Evolutionary conservation across 345 rosid genomes (phyloP).

Genomic region (Lumnitzera littorea): DNA sequence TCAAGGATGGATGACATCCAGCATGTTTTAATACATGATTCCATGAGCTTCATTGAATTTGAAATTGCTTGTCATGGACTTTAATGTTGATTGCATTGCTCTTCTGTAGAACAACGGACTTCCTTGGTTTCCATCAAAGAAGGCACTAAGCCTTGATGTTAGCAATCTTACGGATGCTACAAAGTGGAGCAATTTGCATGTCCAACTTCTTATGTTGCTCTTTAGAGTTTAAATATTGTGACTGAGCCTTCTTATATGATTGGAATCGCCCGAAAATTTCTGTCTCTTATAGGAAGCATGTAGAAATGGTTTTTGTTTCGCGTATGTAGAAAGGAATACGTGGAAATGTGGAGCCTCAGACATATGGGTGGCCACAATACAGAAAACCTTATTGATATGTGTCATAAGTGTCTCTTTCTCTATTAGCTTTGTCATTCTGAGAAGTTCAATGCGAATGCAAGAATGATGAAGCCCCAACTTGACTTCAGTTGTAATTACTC

Average conservation of each 20-base stretch:
- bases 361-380: too few relatives aligned
- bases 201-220: constrained; percentile 23
- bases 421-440: too few relatives aligned
- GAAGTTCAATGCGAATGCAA: too few relatives aligned
- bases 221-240: constrained; percentile 4
- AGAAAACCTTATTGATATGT: too few relatives aligned
- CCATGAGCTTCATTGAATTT: constrained; percentile 1
- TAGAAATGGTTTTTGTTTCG: too few relatives aligned
- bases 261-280: background rate
- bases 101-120: constrained; percentile 67
- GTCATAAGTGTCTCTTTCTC: too few relatives aligned
- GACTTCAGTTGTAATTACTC: too few relatives aligned
- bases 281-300: too few relatives aligned
- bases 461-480: too few relatives aligned
- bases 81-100: constrained; percentile 8
- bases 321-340: too few relatives aligned
- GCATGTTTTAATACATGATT: background rate
- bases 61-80: background rate
- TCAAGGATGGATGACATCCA: constrained; percentile 80
- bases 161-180: constrained; percentile 51
- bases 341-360: too few relatives aligned
- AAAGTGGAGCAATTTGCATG: constrained; percentile 42
- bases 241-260: background rate
- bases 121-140: constrained; percentile 80
- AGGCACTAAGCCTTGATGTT: constrained; percentile 61